These are phyloP conservation scores for Ascocoryne sarcoides DNA, from an alignment of 2,329 filamentous ascomycete species.

Conservation along the genomic window DNA sequence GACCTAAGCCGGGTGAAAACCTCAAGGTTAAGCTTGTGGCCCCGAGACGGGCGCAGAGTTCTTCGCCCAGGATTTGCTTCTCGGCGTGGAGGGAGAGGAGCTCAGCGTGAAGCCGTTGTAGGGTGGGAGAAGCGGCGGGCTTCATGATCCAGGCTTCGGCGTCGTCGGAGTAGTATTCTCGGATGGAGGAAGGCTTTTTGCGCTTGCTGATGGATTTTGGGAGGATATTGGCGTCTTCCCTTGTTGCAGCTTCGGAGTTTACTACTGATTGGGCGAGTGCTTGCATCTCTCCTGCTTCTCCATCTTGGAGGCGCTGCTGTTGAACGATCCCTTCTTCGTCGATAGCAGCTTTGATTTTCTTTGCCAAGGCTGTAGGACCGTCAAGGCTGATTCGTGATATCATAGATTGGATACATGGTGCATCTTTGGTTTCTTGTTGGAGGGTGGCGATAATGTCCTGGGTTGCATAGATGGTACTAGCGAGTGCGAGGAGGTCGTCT, in stretches of 20 bases:
- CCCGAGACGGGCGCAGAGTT: conserved; percentile 51
- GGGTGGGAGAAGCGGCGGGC: conserved; percentile 54
- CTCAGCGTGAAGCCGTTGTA: conserved; percentile 59
- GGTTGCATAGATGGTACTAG: conserved; percentile 70
- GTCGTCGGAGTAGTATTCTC: conserved; percentile 51
- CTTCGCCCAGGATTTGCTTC: conserved; percentile 50
- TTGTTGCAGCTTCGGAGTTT: conserved; percentile 51
- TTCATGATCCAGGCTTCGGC: conserved; percentile 58
- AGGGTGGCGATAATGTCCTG: conserved; percentile 51
- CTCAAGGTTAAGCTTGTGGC: conserved; percentile 65
- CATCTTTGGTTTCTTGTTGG: conserved; percentile 13
- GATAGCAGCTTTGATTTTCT: conserved; percentile 66
- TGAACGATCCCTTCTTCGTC: conserved; percentile 86
- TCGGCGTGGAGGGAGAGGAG: conserved; percentile 52
- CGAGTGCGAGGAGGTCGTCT: conserved; percentile 79
- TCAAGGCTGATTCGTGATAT: conserved; percentile 54
- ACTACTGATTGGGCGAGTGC: conserved; percentile 66
- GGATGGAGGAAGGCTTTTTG: conserved; percentile 38
- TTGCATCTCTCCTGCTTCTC: conserved; percentile 60
- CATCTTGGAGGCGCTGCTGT: conserved; percentile 69
- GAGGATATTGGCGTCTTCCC: conserved; percentile 15
- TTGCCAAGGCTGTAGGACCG: conserved; percentile 59
- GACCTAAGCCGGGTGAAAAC: conserved; percentile 80
- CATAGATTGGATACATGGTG: conserved; percentile 37
- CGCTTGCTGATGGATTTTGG: conserved; percentile 18